Evolutionary conservation across 345 rosid genomes (phyloP).

Genomic region (Cardamine resedifolia): DNA sequence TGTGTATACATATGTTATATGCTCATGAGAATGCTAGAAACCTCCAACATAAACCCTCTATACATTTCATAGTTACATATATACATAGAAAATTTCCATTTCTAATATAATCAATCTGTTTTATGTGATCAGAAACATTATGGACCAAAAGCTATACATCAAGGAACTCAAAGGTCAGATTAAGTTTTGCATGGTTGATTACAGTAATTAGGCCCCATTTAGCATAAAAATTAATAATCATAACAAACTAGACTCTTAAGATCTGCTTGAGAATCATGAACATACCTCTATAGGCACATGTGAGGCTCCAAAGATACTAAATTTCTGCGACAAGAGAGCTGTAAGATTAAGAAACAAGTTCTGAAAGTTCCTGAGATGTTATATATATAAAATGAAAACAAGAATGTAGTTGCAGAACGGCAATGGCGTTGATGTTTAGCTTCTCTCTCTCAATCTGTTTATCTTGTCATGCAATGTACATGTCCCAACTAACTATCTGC

Average conservation of each 20-base stretch:
- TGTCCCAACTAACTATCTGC: constrained; percentile 31
- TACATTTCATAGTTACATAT: background rate
- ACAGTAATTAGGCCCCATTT: background rate
- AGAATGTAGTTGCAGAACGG: constrained; percentile 33
- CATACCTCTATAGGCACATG: constrained; percentile 35
- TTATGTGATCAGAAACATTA: constrained; percentile 17
- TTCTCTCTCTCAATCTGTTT: constrained; percentile 37
- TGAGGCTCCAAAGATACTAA: constrained; percentile 1
- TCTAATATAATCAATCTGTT: background rate
- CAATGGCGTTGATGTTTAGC: constrained; percentile 36
- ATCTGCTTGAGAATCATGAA: constrained; percentile 1
- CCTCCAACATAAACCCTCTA: background rate
- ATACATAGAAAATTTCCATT: background rate
- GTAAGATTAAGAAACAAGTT: constrained; percentile 31
- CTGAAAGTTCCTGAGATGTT: constrained; percentile 18
- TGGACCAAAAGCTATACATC: background rate
- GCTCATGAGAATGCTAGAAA: constrained; percentile 3
- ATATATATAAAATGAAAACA: constrained; percentile 21
- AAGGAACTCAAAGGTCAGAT: constrained; percentile 14
- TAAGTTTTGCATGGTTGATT: background rate
- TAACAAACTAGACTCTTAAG: background rate
- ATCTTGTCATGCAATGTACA: constrained; percentile 35
- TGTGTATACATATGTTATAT: background rate
- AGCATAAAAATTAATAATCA: background rate
- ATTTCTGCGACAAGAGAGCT: background rate